Evolutionary conservation across 176 grass and related monocot genomes (phyloP), one percentile per base, ranked within the genome.

Genomic region (Chrysopogon serrulatus): DNA sequence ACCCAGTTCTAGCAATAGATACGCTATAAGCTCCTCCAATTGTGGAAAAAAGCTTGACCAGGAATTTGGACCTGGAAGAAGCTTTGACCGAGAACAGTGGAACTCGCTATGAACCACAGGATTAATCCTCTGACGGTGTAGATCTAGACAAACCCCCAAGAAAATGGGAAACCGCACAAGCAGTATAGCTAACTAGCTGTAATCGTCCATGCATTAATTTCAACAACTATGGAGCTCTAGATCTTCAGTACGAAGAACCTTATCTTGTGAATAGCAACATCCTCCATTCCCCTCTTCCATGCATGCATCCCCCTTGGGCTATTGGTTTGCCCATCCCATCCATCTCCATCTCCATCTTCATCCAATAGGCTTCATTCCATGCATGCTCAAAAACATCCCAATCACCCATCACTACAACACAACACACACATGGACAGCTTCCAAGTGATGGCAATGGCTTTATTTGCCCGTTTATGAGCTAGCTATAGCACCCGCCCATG

Each of bases 41-140:
- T 37, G 68, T 27, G 68, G 76, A 88, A 84, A 45, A 83, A 80
- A 80, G 1, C 31, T 74, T 88, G 76, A 88, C 76, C n/a, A 28
- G 26, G 35, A 78, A 73, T 36, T 67, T 0, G 1, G 28, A 34
- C 2, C 0, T 79, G 59, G 59, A 60, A 80, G 67, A 88, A 84
- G 2, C 16, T 45, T 74, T 48, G 81, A 84, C 75, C 23, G 5
- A 59, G 21, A 47, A 1, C 23, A 31, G 35, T 8, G 4, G 6
- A 67, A 10, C 10, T 16, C 34, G 5, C 21, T 17, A 42, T 18
- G 21, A 10, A 49, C 27, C 36, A 9, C 12, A 10, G 3, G 21
- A 40, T 48, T 71, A 26, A 41, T 39, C 41, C 6, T 26, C 49
- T 1, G 5, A 68, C 3, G 47, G 16, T 5, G 10, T 87, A 9